These are phyloP conservation scores for Ramaria sp. DNA, from an alignment of 768 basidiomycete genomes.

Conservation along the genomic window DNA sequence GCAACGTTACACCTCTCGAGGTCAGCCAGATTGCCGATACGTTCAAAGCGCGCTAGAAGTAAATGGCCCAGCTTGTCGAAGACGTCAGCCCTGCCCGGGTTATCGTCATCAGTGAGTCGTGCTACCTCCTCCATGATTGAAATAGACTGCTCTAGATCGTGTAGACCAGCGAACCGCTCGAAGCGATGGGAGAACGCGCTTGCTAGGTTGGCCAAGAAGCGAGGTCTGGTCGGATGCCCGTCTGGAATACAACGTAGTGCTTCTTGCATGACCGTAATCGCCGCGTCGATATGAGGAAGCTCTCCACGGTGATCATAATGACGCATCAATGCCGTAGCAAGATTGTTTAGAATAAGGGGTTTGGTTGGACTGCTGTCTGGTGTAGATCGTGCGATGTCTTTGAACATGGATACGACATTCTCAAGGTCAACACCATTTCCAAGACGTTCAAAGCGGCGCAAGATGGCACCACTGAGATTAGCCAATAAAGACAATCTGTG, in stretches of 20 bases:
- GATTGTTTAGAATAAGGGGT: not conserved
- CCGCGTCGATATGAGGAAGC: not conserved
- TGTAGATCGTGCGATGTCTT: not conserved
- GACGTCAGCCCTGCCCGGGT: not conserved
- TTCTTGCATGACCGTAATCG: not conserved
- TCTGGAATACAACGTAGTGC: not conserved
- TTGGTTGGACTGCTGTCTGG: not conserved
- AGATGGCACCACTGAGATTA: not conserved
- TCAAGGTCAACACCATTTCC: constrained; percentile 17
- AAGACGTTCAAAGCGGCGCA: not conserved
- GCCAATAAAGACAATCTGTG: not conserved
- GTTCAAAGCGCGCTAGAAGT: constrained; percentile 16
- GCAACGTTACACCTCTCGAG: constrained; percentile 15
- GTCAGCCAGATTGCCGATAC: constrained; percentile 16
- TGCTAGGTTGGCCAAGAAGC: constrained; percentile 10
- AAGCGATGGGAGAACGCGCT: constrained; percentile 1
- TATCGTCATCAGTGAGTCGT: not conserved
- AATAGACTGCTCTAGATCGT: constrained; percentile 8
- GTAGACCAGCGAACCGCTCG: not conserved
- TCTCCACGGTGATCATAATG: not conserved
- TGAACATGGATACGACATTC: constrained; percentile 14
- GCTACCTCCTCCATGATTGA: constrained; percentile 8
- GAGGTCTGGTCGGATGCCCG: not conserved
- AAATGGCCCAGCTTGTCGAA: constrained; percentile 16
- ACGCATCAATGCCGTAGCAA: not conserved